Percentiles rank a stretch among this genome's conserved stretches.
These are phyloP conservation scores for Purpureocillium takamizusanense DNA, from an alignment of 2,329 filamentous ascomycete species.

Conservation along the genomic window DNA sequence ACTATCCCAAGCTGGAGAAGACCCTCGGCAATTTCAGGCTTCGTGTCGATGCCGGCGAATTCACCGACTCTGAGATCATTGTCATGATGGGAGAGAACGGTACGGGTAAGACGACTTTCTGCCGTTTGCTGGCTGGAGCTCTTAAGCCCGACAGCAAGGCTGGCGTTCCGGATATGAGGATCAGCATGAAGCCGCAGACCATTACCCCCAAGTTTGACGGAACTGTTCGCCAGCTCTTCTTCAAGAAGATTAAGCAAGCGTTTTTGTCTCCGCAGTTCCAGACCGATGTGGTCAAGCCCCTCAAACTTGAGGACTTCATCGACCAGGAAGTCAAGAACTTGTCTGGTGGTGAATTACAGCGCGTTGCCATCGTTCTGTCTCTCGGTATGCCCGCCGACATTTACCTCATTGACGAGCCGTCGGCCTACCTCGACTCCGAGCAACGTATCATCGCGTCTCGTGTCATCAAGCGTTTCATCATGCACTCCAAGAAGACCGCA, in stretches of 20 bases:
- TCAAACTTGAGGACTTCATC: conserved; percentile 98
- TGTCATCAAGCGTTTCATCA: conserved; percentile 99
- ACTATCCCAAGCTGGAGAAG: conserved; percentile 87
- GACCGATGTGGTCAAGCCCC: conserved; percentile 98
- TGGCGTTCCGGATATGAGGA: conserved; percentile 85
- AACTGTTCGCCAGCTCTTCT: conserved; percentile 94
- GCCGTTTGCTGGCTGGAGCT: conserved; percentile 86
- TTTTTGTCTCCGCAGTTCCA: conserved; percentile 98
- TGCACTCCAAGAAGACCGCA: conserved; percentile 99
- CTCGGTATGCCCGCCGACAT: conserved; percentile 94
- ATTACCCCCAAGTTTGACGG: conserved; percentile 98
- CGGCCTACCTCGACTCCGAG: conserved; percentile 95
- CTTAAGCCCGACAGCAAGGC: conserved; percentile 78
- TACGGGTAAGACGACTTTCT: conserved; percentile 99
- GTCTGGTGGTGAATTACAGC: conserved; percentile 98
- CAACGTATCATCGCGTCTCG: conserved; percentile 95
- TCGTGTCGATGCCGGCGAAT: conserved; percentile 69
- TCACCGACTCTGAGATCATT: conserved; percentile 96
- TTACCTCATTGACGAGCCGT: conserved; percentile 96
- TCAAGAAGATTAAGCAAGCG: conserved; percentile 98
- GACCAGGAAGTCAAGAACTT: conserved; percentile 99
- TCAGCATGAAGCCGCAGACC: conserved; percentile 99
- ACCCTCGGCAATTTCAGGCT: conserved; percentile 84
- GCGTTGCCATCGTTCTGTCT: conserved; percentile 96
- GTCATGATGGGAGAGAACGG: conserved; percentile 99